phyloP scores from a whole-genome alignment of 176 grass and related monocot genomes.

The Eleusine coracana region DNA sequence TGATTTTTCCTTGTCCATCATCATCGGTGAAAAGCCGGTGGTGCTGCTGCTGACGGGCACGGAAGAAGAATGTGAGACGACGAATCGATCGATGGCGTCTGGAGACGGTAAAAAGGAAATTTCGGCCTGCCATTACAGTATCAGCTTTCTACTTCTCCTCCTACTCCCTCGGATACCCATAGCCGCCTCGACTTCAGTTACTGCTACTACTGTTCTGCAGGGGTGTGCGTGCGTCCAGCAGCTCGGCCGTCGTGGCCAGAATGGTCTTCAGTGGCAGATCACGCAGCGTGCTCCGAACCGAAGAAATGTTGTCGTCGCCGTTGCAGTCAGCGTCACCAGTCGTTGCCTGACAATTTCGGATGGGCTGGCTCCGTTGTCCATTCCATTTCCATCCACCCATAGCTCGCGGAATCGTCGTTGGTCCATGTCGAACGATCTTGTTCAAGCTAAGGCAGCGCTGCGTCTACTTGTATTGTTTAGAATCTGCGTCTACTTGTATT shows the following conservation, averaged over 20 bases:
- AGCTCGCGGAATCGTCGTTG: neutral
- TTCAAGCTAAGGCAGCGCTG: slow-evolving; percentile 40
- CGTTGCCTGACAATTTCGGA: neutral
- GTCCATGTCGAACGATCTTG: neutral
- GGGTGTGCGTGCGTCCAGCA: too few species aligned
- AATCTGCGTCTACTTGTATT: neutral
- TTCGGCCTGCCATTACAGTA: neutral
- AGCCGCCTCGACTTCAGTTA: neutral
- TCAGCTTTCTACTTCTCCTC: neutral
- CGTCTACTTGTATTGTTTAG: neutral
- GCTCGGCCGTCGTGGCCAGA: neutral
- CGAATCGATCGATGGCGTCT: neutral
- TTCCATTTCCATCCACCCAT: neutral
- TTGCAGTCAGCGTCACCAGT: neutral
- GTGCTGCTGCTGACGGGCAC: neutral
- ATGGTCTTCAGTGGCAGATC: neutral
- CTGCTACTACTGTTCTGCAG: neutral
- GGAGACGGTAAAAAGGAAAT: neutral
- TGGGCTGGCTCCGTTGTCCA: neutral
- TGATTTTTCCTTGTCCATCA: neutral
- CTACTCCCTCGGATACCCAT: neutral
- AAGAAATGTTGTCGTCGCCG: neutral
- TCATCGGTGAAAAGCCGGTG: neutral
- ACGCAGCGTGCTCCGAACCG: neutral
- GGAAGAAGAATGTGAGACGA: neutral